phyloP scores from a whole-genome alignment of 2,329 filamentous ascomycete genomes.

The Cytospora piceicola region DNA sequence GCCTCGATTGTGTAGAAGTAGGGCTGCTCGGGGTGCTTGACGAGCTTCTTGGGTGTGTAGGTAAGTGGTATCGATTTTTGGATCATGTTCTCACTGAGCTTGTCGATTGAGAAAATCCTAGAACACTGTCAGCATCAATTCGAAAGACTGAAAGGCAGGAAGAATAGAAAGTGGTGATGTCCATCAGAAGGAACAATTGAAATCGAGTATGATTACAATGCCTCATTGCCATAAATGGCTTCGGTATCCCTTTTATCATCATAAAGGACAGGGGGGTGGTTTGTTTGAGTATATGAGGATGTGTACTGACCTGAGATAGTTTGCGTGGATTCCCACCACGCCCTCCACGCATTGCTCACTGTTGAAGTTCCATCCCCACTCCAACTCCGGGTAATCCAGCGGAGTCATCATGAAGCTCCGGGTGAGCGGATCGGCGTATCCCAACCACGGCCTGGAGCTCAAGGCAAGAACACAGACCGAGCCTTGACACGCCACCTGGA shows the following conservation, averaged over 20 bases:
- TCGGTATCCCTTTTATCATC: slow-evolving; percentile 70
- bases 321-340: slow-evolving; percentile 90
- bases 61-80: slow-evolving; percentile 84
- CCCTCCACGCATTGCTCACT: slow-evolving; percentile 93
- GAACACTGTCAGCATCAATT: slow-evolving; percentile 39
- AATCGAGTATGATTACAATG: slow-evolving; percentile 56
- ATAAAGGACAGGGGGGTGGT: slow-evolving; percentile 48
- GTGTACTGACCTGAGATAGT: slow-evolving; percentile 75
- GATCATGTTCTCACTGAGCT: slow-evolving; percentile 81
- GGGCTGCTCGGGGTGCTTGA: slow-evolving; percentile 84
- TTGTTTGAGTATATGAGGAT: slow-evolving; percentile 38
- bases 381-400: slow-evolving; percentile 82
- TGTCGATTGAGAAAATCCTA: slow-evolving; percentile 89
- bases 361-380: slow-evolving; percentile 96
- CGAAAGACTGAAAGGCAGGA: neutral
- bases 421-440: slow-evolving; percentile 86
- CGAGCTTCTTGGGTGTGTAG: slow-evolving; percentile 87
- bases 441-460: slow-evolving; percentile 94
- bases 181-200: slow-evolving; percentile 97
- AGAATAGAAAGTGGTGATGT: slow-evolving; percentile 32
- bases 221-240: slow-evolving; percentile 58
- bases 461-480: slow-evolving; percentile 86
- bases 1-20: slow-evolving; percentile 94
- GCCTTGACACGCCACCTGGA: slow-evolving; percentile 85
- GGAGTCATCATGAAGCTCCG: slow-evolving; percentile 92